Evolutionary conservation across 495 filamentous ascomycete species (phyloP).

Genomic region (Neurospora terricola): DNA sequence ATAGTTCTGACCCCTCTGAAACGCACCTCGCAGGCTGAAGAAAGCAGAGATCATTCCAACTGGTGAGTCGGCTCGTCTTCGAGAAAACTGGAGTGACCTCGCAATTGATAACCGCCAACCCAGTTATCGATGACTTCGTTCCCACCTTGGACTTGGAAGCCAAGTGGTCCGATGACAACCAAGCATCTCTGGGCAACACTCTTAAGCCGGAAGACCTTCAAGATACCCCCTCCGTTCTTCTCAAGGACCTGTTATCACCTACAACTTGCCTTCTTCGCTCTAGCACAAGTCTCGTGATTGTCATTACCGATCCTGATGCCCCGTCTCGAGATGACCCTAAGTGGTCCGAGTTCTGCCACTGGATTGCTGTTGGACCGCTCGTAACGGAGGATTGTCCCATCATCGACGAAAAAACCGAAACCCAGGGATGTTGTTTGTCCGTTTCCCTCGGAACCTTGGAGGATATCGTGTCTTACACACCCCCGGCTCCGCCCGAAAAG

Average conservation of each 20-base stretch:
- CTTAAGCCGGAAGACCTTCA: constrained; percentile 43
- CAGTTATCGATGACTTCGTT: constrained; percentile 55
- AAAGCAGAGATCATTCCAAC: constrained; percentile 53
- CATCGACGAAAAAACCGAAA: background rate
- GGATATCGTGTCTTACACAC: constrained; percentile 47
- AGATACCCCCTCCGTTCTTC: constrained; percentile 37
- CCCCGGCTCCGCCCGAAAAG: constrained; percentile 52
- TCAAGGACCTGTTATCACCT: constrained; percentile 3
- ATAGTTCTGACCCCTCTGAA: background rate
- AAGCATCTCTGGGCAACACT: constrained; percentile 51
- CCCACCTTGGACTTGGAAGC: constrained; percentile 43
- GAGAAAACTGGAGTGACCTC: background rate
- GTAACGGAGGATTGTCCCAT: background rate
- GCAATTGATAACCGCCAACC: background rate
- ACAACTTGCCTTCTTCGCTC: constrained; percentile 9
- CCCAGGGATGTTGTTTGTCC: background rate
- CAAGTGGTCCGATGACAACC: constrained; percentile 37
- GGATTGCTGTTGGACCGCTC: constrained; percentile 42
- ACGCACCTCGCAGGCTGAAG: constrained; percentile 33
- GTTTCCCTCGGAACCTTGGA: constrained; percentile 17
- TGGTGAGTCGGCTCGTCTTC: constrained; percentile 21
- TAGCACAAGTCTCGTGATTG: constrained; percentile 27
- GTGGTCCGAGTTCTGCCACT: constrained; percentile 66
- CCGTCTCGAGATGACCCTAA: constrained; percentile 53
- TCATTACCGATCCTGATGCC: constrained; percentile 61